Conservation (phyloP, 371 early-diverging fungal genomes). For the Blakeslea trispora region DNA sequence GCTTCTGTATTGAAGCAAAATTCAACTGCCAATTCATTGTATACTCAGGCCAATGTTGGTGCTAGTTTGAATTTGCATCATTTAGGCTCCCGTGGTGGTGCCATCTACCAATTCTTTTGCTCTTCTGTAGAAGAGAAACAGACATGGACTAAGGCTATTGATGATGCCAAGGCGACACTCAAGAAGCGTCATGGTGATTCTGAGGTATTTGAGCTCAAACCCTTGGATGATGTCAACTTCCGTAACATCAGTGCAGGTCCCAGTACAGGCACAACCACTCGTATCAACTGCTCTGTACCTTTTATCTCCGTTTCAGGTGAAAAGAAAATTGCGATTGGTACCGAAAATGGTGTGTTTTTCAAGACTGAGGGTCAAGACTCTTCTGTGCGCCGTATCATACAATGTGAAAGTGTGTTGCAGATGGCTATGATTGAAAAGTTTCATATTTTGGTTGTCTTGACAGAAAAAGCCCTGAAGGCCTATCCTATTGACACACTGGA, state of each 20-base stretch:
- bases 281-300: conserved; percentile 73
- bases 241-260: conserved; percentile 27
- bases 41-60: conserved; percentile 3
- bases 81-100: conserved; percentile 42
- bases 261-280: conserved; percentile 34
- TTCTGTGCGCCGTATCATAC: conserved; percentile 35
- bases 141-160: conserved; percentile 84
- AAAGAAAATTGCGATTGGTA: conserved; percentile 76
- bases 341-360: conserved; percentile 81
- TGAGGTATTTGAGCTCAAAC: conserved; percentile 68
- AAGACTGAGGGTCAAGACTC: conserved; percentile 34
- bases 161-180: conserved; percentile 66
- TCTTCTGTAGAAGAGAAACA: conserved; percentile 75
- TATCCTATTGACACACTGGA: conserved; percentile 64
- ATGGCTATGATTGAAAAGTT: conserved; percentile 49
- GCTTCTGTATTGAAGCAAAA: conserved; percentile 8
- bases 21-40: conserved; percentile 12
- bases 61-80: conserved; percentile 37
- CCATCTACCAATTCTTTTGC: conserved; percentile 42
- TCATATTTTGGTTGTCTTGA: conserved; percentile 49
- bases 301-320: conserved; percentile 46
- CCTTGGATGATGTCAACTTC: conserved; percentile 47
- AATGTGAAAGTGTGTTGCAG: conserved; percentile 47
- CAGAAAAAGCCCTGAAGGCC: conserved; percentile 59
- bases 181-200: conserved; percentile 49